phyloP scores from a whole-genome alignment of 768 basidiomycete species.

The Lentinula raphanica region DNA sequence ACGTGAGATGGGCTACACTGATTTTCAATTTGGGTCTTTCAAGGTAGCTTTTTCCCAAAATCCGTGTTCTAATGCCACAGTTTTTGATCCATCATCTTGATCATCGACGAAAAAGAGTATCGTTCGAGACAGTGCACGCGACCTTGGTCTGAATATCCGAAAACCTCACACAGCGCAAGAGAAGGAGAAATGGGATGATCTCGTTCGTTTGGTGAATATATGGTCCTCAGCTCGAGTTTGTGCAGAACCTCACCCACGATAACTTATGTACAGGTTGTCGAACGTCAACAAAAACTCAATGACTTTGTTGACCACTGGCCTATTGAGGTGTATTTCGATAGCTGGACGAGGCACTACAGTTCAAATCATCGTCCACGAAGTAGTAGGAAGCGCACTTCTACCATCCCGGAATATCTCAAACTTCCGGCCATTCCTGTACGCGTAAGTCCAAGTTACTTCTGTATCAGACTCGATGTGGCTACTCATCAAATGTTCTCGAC shows the following conservation, averaged over 20 bases:
- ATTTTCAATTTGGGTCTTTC: background rate
- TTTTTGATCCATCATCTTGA: too few species aligned
- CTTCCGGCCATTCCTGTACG: background rate
- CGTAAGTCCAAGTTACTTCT: background rate
- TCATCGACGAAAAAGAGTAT: too few species aligned
- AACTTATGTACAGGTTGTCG: background rate
- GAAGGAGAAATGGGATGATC: background rate
- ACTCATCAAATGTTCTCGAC: too few species aligned
- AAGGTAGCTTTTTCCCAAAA: too few species aligned
- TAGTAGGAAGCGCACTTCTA: background rate
- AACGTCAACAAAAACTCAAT: background rate
- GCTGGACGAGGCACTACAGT: background rate
- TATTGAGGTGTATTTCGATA: background rate
- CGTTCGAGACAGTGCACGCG: too few species aligned
- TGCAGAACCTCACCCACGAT: background rate
- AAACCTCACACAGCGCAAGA: too few species aligned
- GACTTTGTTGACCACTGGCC: background rate
- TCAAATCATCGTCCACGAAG: background rate
- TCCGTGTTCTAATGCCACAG: background rate
- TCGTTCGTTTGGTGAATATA: background rate
- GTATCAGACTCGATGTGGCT: too few species aligned
- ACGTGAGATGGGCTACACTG: background rate
- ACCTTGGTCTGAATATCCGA: too few species aligned
- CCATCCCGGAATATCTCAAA: background rate
- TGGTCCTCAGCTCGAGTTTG: background rate